Conservation (phyloP, 73 alveolate genomes). For the Uronychia binucleata region DNA sequence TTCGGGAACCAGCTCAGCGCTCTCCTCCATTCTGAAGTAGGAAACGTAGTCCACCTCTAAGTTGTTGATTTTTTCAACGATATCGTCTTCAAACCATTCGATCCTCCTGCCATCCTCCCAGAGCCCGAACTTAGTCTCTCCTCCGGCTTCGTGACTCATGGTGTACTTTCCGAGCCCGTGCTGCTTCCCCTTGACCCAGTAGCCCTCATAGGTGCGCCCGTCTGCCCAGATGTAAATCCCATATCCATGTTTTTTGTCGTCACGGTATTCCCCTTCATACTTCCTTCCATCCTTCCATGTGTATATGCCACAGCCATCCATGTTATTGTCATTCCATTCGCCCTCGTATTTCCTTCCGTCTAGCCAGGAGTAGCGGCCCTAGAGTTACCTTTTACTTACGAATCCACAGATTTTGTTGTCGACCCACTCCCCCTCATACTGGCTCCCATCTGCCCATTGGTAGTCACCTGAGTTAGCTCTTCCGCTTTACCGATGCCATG, state of each 20-base stretch:
- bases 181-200: conserved; percentile 72
- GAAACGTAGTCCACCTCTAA: conserved; percentile 26
- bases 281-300: conserved; percentile 1
- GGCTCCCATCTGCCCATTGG: conserved; percentile 66
- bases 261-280: conserved; percentile 17
- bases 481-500: conserved; percentile 74
- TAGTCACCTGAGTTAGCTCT: too few species aligned
- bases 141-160: conserved; percentile 73
- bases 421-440: conserved; percentile 64
- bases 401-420: conserved; percentile 36
- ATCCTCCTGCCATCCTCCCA: conserved; percentile 55
- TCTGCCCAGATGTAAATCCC: conserved; percentile 29
- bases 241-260: conserved; percentile 17
- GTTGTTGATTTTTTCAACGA: conserved; percentile 7
- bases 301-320: conserved; percentile 19
- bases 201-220: conserved; percentile 35
- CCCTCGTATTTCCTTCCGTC: conserved; percentile 69
- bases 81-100: conserved; percentile 48
- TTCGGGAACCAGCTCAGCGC: conserved; percentile 14
- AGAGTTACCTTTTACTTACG: too few species aligned
- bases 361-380: conserved; percentile 67
- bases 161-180: conserved; percentile 77
- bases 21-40: conserved; percentile 11
- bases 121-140: conserved; percentile 49
- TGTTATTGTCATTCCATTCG: conserved; percentile 60